A percentile compares a stretch with the other conserved stretches of the same genome.
Evolutionary conservation across 2,329 filamentous ascomycete genomes (phyloP).

Genomic region (Aspergillus fischeri): DNA sequence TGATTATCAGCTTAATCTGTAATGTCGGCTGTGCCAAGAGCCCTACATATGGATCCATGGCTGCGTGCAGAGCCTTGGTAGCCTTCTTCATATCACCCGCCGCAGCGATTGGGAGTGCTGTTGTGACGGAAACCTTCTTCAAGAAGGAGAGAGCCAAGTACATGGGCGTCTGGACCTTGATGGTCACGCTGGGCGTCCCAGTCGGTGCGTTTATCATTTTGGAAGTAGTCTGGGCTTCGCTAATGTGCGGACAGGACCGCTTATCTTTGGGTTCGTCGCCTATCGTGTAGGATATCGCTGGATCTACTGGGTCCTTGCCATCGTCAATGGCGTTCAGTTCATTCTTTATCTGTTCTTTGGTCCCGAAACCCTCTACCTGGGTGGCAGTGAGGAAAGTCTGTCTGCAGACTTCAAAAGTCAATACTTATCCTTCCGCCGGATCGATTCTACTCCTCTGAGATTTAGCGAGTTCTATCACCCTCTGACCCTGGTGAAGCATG

Average conservation of each 20-base stretch:
- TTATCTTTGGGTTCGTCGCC: constrained; percentile 44
- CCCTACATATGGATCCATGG: constrained; percentile 47
- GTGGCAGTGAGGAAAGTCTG: constrained; percentile 24
- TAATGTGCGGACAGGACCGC: constrained; percentile 13
- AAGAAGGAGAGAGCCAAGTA: constrained; percentile 51
- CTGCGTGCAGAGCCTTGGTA: constrained; percentile 48
- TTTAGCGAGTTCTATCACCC: constrained; percentile 51
- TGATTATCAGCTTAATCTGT: constrained; percentile 47
- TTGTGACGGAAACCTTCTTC: constrained; percentile 57
- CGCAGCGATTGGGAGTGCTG: constrained; percentile 52
- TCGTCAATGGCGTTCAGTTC: constrained; percentile 56
- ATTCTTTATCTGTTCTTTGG: constrained; percentile 54
- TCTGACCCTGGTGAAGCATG: constrained; percentile 43
- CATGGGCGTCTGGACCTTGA: constrained; percentile 56
- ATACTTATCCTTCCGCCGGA: constrained; percentile 46
- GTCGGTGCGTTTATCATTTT: constrained; percentile 14
- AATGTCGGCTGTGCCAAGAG: constrained; percentile 55
- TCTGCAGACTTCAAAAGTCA: constrained; percentile 38
- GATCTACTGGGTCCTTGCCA: constrained; percentile 58
- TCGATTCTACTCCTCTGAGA: constrained; percentile 50
- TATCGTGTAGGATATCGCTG: constrained; percentile 53
- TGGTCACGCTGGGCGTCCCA: constrained; percentile 49
- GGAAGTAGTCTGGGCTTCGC: not conserved
- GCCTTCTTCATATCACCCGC: constrained; percentile 56
- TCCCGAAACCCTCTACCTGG: constrained; percentile 52